phyloP scores from a whole-genome alignment of 169 alveolate species.

The Babesia gibsoni region DNA sequence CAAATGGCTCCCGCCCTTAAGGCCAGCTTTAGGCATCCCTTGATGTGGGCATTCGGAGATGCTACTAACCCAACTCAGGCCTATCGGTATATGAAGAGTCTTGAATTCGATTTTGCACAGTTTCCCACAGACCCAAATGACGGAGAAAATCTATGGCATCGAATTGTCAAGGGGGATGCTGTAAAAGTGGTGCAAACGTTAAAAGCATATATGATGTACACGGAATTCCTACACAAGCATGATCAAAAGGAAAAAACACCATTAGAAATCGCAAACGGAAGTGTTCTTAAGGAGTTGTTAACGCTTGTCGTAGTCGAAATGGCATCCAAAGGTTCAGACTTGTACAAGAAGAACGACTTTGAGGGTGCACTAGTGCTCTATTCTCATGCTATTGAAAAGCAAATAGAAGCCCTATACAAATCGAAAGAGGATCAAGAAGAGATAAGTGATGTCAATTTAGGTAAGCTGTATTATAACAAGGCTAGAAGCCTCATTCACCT shows the following conservation, averaged over 20 bases:
- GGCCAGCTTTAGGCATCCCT: slow-evolving; percentile 21
- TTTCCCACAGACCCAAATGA: slow-evolving; percentile 63
- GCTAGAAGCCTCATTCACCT: slow-evolving; percentile 74
- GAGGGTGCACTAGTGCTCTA: slow-evolving; percentile 62
- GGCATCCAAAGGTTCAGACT: slow-evolving; percentile 72
- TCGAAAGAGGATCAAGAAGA: neutral
- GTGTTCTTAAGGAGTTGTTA: slow-evolving; percentile 53
- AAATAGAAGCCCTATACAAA: slow-evolving; percentile 36
- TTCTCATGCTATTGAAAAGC: slow-evolving; percentile 69
- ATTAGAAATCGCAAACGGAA: slow-evolving; percentile 56
- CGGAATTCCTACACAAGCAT: slow-evolving; percentile 27
- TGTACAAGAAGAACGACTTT: slow-evolving; percentile 58
- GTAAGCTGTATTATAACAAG: slow-evolving; percentile 73
- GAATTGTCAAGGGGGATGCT: slow-evolving; percentile 58
- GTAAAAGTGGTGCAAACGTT: slow-evolving; percentile 46
- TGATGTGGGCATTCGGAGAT: slow-evolving; percentile 54
- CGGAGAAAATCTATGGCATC: slow-evolving; percentile 71
- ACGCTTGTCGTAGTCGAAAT: slow-evolving; percentile 59
- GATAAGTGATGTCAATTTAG: slow-evolving; percentile 61
- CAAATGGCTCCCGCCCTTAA: slow-evolving; percentile 44
- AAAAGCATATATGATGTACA: slow-evolving; percentile 51
- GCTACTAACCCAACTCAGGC: slow-evolving; percentile 31
- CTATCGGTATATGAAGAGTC: slow-evolving; percentile 34
- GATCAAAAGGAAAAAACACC: slow-evolving; percentile 66
- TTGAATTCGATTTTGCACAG: slow-evolving; percentile 43